Evolutionary conservation across 139 green algal genomes (phyloP), one percentile per base, ranked within the genome.

Genomic region (Auxenochlorella pyrenoidosa): DNA sequence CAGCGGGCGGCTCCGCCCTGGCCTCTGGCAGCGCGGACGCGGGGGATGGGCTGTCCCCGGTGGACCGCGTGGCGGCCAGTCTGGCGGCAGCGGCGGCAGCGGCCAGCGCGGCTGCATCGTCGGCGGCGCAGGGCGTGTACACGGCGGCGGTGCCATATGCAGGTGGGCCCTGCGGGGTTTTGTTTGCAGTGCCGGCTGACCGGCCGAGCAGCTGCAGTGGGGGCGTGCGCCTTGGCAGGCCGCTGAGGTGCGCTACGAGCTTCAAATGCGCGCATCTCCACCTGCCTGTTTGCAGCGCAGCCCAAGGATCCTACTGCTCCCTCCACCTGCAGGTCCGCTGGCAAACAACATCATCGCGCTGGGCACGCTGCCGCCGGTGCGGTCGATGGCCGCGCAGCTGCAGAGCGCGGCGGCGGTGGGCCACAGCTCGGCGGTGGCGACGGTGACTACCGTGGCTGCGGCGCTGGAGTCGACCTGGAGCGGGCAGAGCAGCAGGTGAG

Each of bases 1-100:
- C 60, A 0, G 79, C 34, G 1, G 79, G 32, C 26, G 38, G 15
- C 21, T 24, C 24, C 24, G 79, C 34, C 40, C 40, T 36, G 6
- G 75, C 41, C 44, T 26, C 73, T 5, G 26, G 30, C 75, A 36
- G 24, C 43, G 76, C 81, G 15, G 43, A 90, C 60, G 54, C 68
- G 40, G 44, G 79, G 43, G 32, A 68, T 0, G 72, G 81, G 75
- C 63, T 75, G 18, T 91, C 85, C 0, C 85, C 94, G 0, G 80
- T 91, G 5, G 93, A 96, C 36, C 44, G 92, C 4, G 93, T 96
- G 16, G 86, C 90, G 6, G 86, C 86, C 21, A 92, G 91, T 78
- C 85, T 97, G 65, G 75, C 88, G 5, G 92, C 94, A 38, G 94
- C 94, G 24, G 92, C 93, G 18, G 76, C 80, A 10, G 93, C 94